Conservation (phyloP, 2,329 filamentous ascomycete species). For the Fusarium sp. region DNA sequence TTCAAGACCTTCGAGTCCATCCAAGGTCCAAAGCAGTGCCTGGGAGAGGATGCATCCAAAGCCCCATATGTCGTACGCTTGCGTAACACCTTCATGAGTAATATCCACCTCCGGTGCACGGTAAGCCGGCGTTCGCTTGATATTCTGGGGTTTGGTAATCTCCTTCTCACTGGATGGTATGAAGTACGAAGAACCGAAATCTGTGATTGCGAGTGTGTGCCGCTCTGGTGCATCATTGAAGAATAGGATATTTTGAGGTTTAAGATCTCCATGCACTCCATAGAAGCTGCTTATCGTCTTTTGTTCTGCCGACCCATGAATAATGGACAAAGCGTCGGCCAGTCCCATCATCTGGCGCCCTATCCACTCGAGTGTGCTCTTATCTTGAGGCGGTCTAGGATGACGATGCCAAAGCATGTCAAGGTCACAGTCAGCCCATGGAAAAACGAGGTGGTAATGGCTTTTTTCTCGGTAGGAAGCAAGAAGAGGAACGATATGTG, state of each 20-base stretch:
- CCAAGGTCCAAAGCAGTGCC: fast-evolving
- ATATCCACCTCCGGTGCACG: not conserved
- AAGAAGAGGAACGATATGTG: not conserved
- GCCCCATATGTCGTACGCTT: not conserved
- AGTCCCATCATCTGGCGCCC: not conserved
- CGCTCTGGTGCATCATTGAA: not conserved
- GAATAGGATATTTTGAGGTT: not conserved
- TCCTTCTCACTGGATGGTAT: fast-evolving
- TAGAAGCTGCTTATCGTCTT: not conserved
- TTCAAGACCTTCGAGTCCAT: fast-evolving
- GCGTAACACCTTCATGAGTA: not conserved
- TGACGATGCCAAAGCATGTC: not conserved
- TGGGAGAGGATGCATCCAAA: not conserved
- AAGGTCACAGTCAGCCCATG: not conserved
- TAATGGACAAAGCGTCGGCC: fast-evolving
- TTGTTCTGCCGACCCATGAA: not conserved
- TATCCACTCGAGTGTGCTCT: not conserved
- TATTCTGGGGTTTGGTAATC: fast-evolving
- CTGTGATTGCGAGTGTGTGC: not conserved
- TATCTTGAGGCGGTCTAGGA: not conserved
- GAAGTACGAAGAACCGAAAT: not conserved
- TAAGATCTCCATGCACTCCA: not conserved
- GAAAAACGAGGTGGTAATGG: not conserved
- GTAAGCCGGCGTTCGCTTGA: not conserved
- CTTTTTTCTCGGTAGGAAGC: not conserved